Base-by-base conservation (phyloP, 768 basidiomycete genomes). In the Trametes villosa region DNA sequence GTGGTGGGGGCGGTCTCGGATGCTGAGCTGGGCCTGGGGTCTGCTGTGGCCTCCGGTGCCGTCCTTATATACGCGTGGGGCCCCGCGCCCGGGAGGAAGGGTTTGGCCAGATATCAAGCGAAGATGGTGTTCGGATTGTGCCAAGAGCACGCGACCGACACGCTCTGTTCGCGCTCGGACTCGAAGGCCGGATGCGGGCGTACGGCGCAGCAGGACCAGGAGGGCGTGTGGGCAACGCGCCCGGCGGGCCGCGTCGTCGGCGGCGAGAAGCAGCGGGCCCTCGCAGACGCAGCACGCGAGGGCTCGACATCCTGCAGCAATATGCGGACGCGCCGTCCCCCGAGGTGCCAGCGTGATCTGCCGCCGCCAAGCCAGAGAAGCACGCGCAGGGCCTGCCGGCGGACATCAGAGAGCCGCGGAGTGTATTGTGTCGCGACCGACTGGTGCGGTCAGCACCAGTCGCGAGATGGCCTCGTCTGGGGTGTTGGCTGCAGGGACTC, bases 11-110 rank as follows among this genome's bases (percentile, higher is more conserved):
- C 34, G n/a, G n/a, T n/a, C n/a, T n/a, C n/a, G 47, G 46, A 57
- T 57, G 55, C 38, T 57, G 46, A 40, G 55, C 55, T 34, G 55
- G 20, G 55, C 46, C 47, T 47, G 46, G 46, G 34, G 46, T 17
- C 15, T 15, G 3, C 17, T 26, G 34, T 13, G 1, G 45, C 15
- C 31, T n/a, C 7, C 26, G 26, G 18, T 20, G 11, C 11, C n/a
- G 3, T 5, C 11, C n/a, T 41, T 49, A 47, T 57, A 57, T 41
- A 49, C 12, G 5, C 26, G 15, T 12, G 38, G 31, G 12, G 45
- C 9, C 18, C 15, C 15, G 22, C 26, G 26, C 4, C 26, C 12
- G n/a, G 15, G 45, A 13, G 29, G 13, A 8, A 15, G 15, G 45
- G 45, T 8, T 27, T 44, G 42, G n/a, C n/a, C n/a, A n/a, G n/a